A percentile compares a stretch with the other conserved stretches of the same genome.
phyloP scores from a whole-genome alignment of 352 stramenopile genomes.

The Globisporangium ultimum region DNA sequence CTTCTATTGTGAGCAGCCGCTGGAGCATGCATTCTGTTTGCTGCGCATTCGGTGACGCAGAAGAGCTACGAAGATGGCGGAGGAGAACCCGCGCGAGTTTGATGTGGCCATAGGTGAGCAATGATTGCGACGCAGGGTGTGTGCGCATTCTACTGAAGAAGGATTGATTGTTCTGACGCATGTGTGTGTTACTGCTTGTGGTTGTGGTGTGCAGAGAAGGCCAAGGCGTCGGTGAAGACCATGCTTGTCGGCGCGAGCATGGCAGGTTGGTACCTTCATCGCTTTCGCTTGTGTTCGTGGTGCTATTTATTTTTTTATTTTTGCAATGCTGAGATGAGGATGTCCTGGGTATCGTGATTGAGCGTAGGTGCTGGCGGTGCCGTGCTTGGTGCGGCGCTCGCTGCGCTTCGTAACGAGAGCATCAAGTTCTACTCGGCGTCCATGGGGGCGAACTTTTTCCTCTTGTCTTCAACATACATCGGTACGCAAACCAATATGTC shows the following conservation, averaged over 20 bases:
- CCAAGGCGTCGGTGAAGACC: constrained; percentile 58
- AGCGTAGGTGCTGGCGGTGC: constrained; percentile 44
- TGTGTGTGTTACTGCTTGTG: neutral
- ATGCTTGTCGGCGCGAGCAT: constrained; percentile 66
- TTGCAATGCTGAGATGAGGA: too few relatives aligned
- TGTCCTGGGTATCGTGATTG: neutral
- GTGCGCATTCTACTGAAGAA: neutral
- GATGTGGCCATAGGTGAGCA: constrained; percentile 14
- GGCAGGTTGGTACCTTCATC: constrained; percentile 20
- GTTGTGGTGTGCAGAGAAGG: constrained; percentile 38
- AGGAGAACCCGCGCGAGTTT: constrained; percentile 14
- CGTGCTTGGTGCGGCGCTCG: constrained; percentile 52
- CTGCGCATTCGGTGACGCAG: neutral
- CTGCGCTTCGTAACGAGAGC: constrained; percentile 69
- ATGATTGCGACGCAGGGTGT: too few relatives aligned
- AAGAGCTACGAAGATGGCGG: neutral
- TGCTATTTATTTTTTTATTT: neutral
- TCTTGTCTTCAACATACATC: constrained; percentile 84
- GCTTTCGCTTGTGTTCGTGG: neutral
- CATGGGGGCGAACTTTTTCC: constrained; percentile 84
- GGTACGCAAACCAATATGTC: constrained; percentile 21
- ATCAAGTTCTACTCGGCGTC: constrained; percentile 79
- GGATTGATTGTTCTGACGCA: neutral
- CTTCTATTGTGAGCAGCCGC: neutral
- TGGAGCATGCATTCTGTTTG: neutral